Evolutionary conservation across 164 flowering plant species (phyloP), one percentile per base, ranked within the genome.

Genomic region (Berberis vulgaris): DNA sequence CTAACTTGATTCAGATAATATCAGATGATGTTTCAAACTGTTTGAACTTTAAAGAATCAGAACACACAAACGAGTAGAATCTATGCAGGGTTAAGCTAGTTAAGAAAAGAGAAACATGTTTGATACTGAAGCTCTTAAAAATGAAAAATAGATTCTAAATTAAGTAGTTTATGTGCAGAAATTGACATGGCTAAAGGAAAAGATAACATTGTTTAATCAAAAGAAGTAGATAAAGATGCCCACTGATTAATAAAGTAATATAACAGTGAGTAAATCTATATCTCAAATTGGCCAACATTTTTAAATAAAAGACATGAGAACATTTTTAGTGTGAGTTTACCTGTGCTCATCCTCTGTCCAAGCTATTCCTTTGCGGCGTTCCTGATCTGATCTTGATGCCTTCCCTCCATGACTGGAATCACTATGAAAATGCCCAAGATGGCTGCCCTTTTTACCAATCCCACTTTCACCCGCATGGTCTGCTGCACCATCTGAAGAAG

Each of bases 291-390:
- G 40, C 11, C 6, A 40, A 26, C 60, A 57, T 10, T 57, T 57
- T n/a, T 41, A 26, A 26, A 7, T 1, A 57, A 41, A 41, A 40
- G 43, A 42, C 11, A 10, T 12, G 13, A 52, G 47, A 39, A 1
- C 41, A 45, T 45, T 38, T 11, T 40, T 50, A 67, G 57, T 39
- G 45, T 38, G 60, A 74, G 72, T 60, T 74, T 69, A 90, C 97
- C 97, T 88, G 82, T 93, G 98, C 62, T 93, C 98, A 60, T 90
- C 98, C 76, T 93, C 98, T 41, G 98, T 89, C 98, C 98, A 93
- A 11, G 98, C 91, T 67, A 86, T 83, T 41, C 98, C 98, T 64
- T 90, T 93, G 0, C 97, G 91, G 1, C 97, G 91, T 71, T 93
- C 98, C 69, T 89, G 97, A 71, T 89, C 96, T 3, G 90, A 68